A percentile compares a stretch with the other conserved stretches of the same genome.
Evolutionary conservation across 1,284 basidiomycete species (phyloP).

Genomic region (Leccinum huronense): DNA sequence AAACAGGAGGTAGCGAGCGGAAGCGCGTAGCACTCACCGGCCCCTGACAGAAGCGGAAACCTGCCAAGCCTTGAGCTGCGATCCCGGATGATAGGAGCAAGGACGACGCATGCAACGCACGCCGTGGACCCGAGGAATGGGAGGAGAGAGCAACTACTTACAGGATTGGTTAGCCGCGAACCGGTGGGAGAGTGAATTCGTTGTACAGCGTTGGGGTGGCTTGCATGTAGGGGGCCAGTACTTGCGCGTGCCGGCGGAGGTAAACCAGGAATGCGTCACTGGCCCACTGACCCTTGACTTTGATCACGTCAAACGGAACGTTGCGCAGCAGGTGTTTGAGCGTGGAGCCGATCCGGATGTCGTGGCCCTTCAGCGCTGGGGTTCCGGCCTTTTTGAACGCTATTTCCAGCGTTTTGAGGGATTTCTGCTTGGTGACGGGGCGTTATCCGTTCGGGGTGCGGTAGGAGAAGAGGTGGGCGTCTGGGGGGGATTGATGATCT

Average conservation of each 20-base stretch:
- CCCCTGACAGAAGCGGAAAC: neutral
- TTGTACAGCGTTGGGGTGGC: neutral
- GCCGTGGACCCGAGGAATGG: neutral
- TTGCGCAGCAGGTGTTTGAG: neutral
- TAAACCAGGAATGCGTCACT: neutral
- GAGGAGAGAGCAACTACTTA: neutral
- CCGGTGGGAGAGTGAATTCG: neutral
- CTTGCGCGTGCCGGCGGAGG: neutral
- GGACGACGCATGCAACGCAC: neutral
- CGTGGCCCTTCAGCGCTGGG: too few relatives aligned
- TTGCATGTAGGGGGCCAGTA: neutral
- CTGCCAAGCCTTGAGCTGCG: neutral
- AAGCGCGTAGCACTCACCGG: neutral
- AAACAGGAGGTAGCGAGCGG: neutral
- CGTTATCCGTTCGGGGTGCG: too few relatives aligned
- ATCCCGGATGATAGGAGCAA: neutral
- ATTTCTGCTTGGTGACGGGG: too few relatives aligned
- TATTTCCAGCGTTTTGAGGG: too few relatives aligned
- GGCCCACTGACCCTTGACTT: neutral
- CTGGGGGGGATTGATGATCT: too few relatives aligned
- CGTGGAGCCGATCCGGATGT: neutral
- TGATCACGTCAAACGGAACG: neutral
- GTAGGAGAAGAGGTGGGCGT: too few relatives aligned
- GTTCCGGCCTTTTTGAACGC: too few relatives aligned
- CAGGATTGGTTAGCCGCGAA: neutral